Base-by-base conservation (phyloP, 2,329 filamentous ascomycete genomes). In the Pseudogymnoascus sp. region DNA sequence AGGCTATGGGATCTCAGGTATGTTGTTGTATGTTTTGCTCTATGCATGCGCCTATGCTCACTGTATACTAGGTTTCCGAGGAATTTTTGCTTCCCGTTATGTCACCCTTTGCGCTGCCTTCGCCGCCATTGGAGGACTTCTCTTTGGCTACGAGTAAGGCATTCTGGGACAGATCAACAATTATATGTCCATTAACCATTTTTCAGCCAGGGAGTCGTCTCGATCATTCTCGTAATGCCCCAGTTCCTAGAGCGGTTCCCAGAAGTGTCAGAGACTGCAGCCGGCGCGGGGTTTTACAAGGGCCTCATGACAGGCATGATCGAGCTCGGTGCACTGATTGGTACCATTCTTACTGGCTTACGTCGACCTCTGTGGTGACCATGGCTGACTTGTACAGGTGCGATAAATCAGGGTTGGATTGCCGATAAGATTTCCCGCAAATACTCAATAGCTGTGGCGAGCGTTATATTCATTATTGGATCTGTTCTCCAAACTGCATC, bases 371-470 rank as follows among this genome's bases (percentile, higher is more conserved):
- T 8, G 8, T 39, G 16, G 38, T 39, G 38, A 39, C n/a, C 16
- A 39, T 19, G 7, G 16, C 38, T 39, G 38, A 39, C n/a, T 39
- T 19, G 16, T 39, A 19, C 4, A 39, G 38, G 77, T 60, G 77
- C 77, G 3, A 61, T 79, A 16, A 79, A 78, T 37, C 74, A 77
- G 63, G 77, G 76, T 5, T 81, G 76, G 73, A 74, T 81, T 45
- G 80, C 80, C 1, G 80, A 83, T 65, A 78, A 76, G 66, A 75
- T 81, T 43, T 81, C 78, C 7, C 73, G 81, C 26, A 80, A 81
- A 61, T 80, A 78, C 65, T 78, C 79, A 3, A 80, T 83, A 31
- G 68, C 80, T 1, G 74, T 81, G 1, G 79, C 78, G 4, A 79
- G 81, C 7, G 66, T 70, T 14, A 75, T 82, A 33, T 83, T 83